These are phyloP conservation scores for Zygosaccharomyces sapae DNA, from an alignment of 1,139 yeast genomes.

Conservation along the genomic window DNA sequence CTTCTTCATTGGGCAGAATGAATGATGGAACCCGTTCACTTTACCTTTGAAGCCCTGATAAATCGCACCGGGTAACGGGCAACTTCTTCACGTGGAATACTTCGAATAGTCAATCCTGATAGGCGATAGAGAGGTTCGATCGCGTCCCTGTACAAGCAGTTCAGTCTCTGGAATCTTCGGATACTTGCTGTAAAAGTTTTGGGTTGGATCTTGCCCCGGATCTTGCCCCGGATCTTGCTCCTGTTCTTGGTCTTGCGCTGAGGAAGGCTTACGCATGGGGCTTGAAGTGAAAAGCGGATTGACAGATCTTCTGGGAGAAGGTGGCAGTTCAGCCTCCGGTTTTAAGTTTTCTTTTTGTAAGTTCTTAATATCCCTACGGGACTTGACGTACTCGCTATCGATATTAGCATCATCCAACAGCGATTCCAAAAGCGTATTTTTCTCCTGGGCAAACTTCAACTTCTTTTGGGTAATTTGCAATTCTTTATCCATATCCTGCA, in stretches of 20 bases:
- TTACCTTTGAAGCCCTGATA: background rate
- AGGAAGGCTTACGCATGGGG: conserved; percentile 27
- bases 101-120: conserved; percentile 31
- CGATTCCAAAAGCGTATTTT: conserved; percentile 30
- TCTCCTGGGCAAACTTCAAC: conserved; percentile 42
- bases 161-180: conserved; percentile 35
- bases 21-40: background rate
- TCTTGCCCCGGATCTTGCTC: conserved; percentile 3
- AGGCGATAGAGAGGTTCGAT: conserved; percentile 29
- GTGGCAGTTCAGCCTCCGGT: conserved; percentile 31
- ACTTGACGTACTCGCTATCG: conserved; percentile 33
- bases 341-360: conserved; percentile 29
- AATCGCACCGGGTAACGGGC: conserved; percentile 13
- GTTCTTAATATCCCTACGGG: conserved; percentile 34
- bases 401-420: conserved; percentile 34
- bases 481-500: conserved; percentile 63
- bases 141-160: conserved; percentile 19
- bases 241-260: conserved; percentile 6
- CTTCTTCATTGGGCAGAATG: no score
- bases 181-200: conserved; percentile 29
- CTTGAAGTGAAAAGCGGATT: conserved; percentile 36
- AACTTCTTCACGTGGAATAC: conserved; percentile 21
- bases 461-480: conserved; percentile 58
- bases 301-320: conserved; percentile 33
- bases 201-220: conserved; percentile 5